These are phyloP conservation scores for Arthrobotrys musiformis DNA, from an alignment of 2,329 filamentous ascomycete species.

Conservation along the genomic window DNA sequence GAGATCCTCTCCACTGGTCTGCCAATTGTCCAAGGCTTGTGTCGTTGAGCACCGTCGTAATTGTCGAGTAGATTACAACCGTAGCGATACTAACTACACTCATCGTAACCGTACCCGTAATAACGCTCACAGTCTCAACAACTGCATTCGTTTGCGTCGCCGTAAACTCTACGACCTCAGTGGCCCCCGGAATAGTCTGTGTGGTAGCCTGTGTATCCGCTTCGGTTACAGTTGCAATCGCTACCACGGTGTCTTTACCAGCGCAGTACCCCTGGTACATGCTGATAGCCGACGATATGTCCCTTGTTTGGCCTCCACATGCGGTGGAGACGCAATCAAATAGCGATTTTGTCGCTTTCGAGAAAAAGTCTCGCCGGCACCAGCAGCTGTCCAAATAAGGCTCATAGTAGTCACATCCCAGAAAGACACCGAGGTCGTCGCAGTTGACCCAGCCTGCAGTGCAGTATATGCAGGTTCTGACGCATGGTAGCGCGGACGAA, in stretches of 20 bases:
- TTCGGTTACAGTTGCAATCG: not conserved
- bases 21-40: not conserved
- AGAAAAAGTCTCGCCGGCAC: not conserved
- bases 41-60: not conserved
- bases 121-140: not conserved
- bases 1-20: not conserved
- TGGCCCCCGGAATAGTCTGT: not conserved
- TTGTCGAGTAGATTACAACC: not conserved
- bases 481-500: not conserved
- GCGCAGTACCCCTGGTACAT: conserved; percentile 6
- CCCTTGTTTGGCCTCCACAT: not conserved
- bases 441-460: not conserved
- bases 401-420: not conserved
- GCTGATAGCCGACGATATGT: conserved; percentile 2
- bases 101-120: not conserved
- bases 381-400: not conserved
- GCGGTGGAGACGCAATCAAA: not conserved
- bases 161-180: not conserved
- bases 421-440: not conserved
- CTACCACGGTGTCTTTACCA: not conserved
- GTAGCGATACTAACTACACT: not conserved
- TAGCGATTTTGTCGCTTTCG: not conserved
- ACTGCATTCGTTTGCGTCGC: not conserved
- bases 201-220: not conserved
- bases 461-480: not conserved